Percentiles rank a stretch among this genome's conserved stretches.
Evolutionary conservation across 2,329 filamentous ascomycete species (phyloP).

Genomic region (Alternaria dauci): DNA sequence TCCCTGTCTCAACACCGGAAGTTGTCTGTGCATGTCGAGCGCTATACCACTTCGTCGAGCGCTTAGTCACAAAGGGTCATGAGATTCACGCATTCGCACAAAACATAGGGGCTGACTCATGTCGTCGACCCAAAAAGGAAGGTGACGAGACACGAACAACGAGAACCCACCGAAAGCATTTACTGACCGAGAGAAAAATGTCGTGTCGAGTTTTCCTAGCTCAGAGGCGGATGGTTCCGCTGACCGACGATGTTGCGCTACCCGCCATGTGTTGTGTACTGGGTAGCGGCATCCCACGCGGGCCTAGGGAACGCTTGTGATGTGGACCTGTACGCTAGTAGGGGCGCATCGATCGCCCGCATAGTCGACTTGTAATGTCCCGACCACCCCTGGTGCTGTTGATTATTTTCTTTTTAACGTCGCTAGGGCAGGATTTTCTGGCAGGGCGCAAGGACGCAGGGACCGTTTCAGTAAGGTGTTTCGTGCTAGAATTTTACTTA

Average conservation of each 20-base stretch:
- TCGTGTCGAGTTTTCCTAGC: not conserved
- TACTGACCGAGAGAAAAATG: conserved; percentile 10
- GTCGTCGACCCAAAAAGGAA: conserved; percentile 1
- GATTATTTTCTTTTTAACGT: conserved; percentile 4
- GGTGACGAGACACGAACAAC: not conserved
- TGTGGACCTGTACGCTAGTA: conserved; percentile 1
- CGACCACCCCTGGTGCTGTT: not conserved
- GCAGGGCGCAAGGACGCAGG: not conserved
- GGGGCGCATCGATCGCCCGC: conserved; percentile 10
- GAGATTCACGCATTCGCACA: not conserved
- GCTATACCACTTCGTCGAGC: not conserved
- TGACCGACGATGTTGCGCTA: conserved; percentile 1
- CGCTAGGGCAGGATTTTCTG: not conserved
- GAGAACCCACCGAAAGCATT: not conserved
- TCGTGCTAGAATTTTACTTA: conserved; percentile 1
- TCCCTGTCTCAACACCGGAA: not conserved
- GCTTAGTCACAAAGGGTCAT: conserved; percentile 1
- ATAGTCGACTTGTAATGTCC: conserved; percentile 9
- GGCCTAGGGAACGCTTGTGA: not conserved
- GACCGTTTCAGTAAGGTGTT: conserved; percentile 2
- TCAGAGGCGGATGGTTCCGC: conserved; percentile 4
- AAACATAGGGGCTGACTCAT: conserved; percentile 7
- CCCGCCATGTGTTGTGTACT: conserved; percentile 1
- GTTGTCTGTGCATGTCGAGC: not conserved
- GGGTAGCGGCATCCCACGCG: conserved; percentile 5